These are phyloP conservation scores for Immersiporthe knoxdaviesiana DNA, from an alignment of 2,329 filamentous ascomycete genomes.

Conservation along the genomic window DNA sequence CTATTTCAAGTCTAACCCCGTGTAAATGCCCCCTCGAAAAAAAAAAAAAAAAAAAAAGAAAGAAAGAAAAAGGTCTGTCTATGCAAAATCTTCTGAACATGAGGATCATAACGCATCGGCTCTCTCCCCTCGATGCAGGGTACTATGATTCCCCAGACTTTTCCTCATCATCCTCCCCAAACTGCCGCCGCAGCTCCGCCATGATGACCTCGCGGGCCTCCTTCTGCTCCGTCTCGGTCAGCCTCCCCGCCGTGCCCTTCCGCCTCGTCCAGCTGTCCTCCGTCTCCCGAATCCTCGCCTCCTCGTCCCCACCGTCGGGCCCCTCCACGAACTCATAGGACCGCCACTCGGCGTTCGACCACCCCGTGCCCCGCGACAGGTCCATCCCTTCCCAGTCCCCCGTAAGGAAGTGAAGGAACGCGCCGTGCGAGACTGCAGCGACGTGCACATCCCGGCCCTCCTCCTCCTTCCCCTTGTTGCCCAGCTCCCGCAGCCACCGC, in stretches of 20 bases:
- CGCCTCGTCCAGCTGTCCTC: constrained; percentile 51
- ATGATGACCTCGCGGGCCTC: constrained; percentile 47
- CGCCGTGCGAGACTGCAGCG: constrained; percentile 79
- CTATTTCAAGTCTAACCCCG: background rate
- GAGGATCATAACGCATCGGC: background rate
- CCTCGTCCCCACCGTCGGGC: constrained; percentile 50
- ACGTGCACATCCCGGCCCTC: constrained; percentile 56
- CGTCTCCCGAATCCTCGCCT: constrained; percentile 54
- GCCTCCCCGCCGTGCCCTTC: constrained; percentile 44
- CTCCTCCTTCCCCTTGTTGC: no score
- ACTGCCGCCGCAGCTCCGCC: constrained; percentile 38
- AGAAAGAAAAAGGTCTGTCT: background rate
- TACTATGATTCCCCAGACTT: no score
- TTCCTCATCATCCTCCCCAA: constrained; percentile 18
- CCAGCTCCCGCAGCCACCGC: constrained; percentile 56
- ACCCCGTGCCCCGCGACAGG: constrained; percentile 49
- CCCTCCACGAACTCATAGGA: constrained; percentile 65
- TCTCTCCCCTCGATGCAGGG: background rate
- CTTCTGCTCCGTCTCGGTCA: constrained; percentile 51
- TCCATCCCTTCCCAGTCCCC: constrained; percentile 73
- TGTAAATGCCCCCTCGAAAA: no score
- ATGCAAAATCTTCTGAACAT: background rate
- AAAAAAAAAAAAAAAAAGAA: background rate
- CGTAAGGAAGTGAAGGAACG: constrained; percentile 82
- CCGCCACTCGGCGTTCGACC: constrained; percentile 74